Conservation (phyloP, 1,284 basidiomycete species). For the Naganishia liquefaciens region DNA sequence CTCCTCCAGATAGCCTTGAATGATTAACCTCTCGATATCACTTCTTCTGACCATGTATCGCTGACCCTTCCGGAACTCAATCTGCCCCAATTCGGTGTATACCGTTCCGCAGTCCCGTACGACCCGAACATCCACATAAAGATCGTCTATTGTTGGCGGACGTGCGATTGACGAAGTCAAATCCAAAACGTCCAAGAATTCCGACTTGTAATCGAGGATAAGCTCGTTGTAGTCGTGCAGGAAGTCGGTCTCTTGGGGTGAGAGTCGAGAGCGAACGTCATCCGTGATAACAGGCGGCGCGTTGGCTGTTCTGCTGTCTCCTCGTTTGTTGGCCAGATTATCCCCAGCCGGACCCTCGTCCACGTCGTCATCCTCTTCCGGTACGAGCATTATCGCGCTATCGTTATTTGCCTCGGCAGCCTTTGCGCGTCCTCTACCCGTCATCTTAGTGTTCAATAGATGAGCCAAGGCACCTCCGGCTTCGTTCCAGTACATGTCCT, state of each 20-base stretch:
- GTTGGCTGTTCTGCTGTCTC: constrained; percentile 31
- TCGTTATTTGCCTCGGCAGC: constrained; percentile 18
- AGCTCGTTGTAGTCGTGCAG: constrained; percentile 76
- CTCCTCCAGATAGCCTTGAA: constrained; percentile 82
- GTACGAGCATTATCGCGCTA: constrained; percentile 16
- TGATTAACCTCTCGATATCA: constrained; percentile 87
- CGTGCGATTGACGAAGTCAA: constrained; percentile 72
- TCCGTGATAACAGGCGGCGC: constrained; percentile 9
- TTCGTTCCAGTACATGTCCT: constrained; percentile 79
- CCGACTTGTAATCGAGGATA: constrained; percentile 78
- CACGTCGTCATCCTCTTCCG: constrained; percentile 15
- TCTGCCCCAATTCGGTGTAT: constrained; percentile 77
- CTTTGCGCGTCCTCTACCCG: constrained; percentile 15
- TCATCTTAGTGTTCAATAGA: constrained; percentile 61
- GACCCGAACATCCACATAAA: constrained; percentile 54
- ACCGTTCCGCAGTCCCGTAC: constrained; percentile 82
- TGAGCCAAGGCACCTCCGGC: constrained; percentile 86
- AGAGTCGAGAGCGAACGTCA: constrained; percentile 75
- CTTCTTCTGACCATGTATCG: constrained; percentile 79
- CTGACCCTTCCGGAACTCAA: constrained; percentile 85
- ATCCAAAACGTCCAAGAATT: constrained; percentile 83
- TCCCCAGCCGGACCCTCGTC: constrained; percentile 2
- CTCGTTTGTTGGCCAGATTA: constrained; percentile 2
- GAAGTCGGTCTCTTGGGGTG: constrained; percentile 89
- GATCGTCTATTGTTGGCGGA: constrained; percentile 57